Evolutionary conservation across 331 rosid genomes (phyloP).

Genomic region (Quercus tomentella): DNA sequence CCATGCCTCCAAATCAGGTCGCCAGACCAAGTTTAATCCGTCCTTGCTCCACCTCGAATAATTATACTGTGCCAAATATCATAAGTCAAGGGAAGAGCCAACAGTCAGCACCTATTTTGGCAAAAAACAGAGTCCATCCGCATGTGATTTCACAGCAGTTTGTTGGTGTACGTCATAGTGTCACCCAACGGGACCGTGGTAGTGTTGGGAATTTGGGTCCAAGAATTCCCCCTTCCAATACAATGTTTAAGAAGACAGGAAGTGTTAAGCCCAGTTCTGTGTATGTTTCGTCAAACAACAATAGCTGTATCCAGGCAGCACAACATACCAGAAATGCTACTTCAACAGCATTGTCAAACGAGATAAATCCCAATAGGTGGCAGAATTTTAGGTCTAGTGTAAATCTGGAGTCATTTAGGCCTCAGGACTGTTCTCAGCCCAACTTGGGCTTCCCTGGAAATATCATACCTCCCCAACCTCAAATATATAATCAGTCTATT

Average conservation of each 20-base stretch:
- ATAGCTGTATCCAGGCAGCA: conserved; percentile 15
- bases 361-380: conserved; percentile 13
- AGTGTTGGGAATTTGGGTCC: conserved; percentile 22
- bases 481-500: conserved; percentile 22
- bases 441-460: conserved; percentile 16
- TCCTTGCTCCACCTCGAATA: conserved; percentile 17
- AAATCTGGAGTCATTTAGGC: conserved; percentile 3
- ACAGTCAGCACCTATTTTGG: conserved; percentile 20
- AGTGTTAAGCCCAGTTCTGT: conserved; percentile 3
- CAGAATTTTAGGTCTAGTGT: conserved; percentile 3
- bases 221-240: conserved; percentile 11
- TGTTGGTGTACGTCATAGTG: conserved; percentile 30
- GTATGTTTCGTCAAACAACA: conserved; percentile 24
- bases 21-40: conserved; percentile 20
- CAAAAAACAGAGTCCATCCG: conserved; percentile 30
- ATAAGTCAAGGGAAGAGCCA: conserved; percentile 31
- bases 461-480: conserved; percentile 25
- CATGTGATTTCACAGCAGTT: conserved; percentile 14
- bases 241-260: conserved; percentile 30
- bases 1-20: conserved; percentile 25
- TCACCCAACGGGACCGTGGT: conserved; percentile 34
- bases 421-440: conserved; percentile 18
- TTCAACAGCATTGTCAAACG: conserved; percentile 20
- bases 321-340: conserved; percentile 14
- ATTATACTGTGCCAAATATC: conserved; percentile 18